Conservation (phyloP, 2,329 filamentous ascomycete genomes). For the Cercospora beticola region DNA sequence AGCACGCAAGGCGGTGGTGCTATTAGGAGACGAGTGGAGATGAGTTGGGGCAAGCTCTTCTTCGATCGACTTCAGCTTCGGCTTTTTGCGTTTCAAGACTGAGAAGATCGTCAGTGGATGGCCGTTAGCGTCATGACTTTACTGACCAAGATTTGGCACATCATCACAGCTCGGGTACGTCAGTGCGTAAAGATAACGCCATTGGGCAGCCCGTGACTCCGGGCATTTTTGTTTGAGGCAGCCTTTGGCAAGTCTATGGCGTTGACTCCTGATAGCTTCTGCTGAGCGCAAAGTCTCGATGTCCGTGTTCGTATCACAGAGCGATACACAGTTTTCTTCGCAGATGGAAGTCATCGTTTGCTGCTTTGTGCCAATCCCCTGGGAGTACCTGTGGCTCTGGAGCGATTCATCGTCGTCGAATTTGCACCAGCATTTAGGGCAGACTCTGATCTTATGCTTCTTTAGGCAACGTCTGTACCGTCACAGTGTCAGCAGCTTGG, state of each 20-base stretch:
- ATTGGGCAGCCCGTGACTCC: neutral
- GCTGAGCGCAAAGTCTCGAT: neutral
- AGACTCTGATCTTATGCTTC: neutral
- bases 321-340: neutral
- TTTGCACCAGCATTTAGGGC: neutral
- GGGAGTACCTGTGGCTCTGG: neutral
- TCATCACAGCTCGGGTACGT: neutral
- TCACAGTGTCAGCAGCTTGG: neutral
- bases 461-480: neutral
- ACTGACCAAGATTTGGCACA: neutral
- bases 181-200: neutral
- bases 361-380: neutral
- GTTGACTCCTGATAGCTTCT: neutral
- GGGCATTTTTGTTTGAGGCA: neutral
- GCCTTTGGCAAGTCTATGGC: neutral
- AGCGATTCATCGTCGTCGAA: neutral
- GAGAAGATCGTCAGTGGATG: neutral
- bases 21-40: neutral
- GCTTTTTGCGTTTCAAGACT: neutral
- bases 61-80: neutral
- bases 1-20: neutral
- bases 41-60: neutral
- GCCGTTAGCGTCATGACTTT: rapidly evolving
- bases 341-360: too few species aligned
- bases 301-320: neutral